These are phyloP conservation scores for Elaeis oleifera DNA, from an alignment of 202 grass and related monocot genomes.

Conservation along the genomic window DNA sequence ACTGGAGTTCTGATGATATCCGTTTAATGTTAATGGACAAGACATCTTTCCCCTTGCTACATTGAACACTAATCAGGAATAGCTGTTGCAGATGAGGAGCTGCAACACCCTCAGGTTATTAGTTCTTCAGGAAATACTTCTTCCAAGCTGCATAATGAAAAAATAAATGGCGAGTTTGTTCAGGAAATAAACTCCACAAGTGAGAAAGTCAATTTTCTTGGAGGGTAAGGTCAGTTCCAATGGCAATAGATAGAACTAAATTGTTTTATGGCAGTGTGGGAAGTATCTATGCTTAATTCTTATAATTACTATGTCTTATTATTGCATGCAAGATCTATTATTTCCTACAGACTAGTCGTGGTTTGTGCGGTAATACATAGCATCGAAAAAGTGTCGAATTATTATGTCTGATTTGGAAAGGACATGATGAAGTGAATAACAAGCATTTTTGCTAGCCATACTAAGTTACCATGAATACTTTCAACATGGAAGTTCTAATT, in stretches of 20 bases:
- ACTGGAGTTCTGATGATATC: background rate
- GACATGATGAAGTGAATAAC: too few relatives aligned
- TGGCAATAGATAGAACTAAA: constrained; percentile 13
- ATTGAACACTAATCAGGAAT: constrained; percentile 46
- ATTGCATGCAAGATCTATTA: too few relatives aligned
- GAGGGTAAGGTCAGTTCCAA: constrained; percentile 91
- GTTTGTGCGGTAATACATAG: too few relatives aligned
- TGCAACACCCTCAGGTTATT: constrained; percentile 34
- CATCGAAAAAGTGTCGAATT: too few relatives aligned
- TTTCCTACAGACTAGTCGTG: too few relatives aligned
- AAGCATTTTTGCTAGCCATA: too few relatives aligned
- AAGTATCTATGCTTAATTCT: too few relatives aligned
- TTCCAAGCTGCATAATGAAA: constrained; percentile 35
- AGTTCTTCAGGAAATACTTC: constrained; percentile 49
- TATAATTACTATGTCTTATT: too few relatives aligned
- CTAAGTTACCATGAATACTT: too few relatives aligned
- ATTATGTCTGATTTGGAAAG: too few relatives aligned
- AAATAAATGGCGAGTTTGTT: constrained; percentile 30
- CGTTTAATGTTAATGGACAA: background rate
- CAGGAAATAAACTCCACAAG: constrained; percentile 35
- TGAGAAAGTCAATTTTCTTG: constrained; percentile 28
- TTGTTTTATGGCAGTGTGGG: background rate
- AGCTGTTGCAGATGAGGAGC: constrained; percentile 75
- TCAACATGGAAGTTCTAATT: too few relatives aligned
- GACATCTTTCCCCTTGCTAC: background rate